Evolutionary conservation across 169 alveolate genomes (phyloP).

Genomic region (Plasmodium gonderi): DNA sequence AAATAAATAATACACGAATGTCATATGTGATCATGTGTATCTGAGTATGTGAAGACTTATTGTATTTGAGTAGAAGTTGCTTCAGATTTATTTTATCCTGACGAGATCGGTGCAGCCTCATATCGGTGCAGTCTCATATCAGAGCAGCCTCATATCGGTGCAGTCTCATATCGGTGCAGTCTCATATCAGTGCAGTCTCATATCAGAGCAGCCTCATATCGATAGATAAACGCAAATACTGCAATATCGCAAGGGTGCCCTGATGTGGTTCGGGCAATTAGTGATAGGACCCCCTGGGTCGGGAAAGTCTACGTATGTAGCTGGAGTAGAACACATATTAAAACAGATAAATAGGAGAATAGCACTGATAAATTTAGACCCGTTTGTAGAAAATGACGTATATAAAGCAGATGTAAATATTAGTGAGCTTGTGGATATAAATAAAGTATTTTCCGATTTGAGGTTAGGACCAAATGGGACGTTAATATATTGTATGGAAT

Average conservation of each 20-base stretch:
- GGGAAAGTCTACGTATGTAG: constrained; percentile 95
- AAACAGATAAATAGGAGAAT: constrained; percentile 84
- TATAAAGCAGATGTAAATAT: constrained; percentile 91
- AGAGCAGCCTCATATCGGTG: no score
- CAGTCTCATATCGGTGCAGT: no score
- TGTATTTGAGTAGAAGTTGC: no score
- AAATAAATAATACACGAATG: no score
- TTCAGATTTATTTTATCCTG: no score
- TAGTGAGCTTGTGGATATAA: constrained; percentile 89
- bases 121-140: no score
- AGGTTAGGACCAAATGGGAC: constrained; percentile 97
- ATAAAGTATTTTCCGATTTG: constrained; percentile 89
- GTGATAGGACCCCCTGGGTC: constrained; percentile 96
- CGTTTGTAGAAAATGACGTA: constrained; percentile 90
- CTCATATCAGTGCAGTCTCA: no score
- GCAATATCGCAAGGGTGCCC: background rate
- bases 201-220: no score
- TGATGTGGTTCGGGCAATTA: constrained; percentile 89
- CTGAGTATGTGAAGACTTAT: no score
- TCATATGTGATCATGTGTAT: no score
- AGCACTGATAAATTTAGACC: constrained; percentile 92
- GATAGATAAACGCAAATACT: no score
- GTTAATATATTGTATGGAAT: constrained; percentile 95
- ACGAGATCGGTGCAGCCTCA: no score
- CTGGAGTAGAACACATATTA: constrained; percentile 91